Base-by-base conservation (phyloP, 345 rosid genomes). In the Raphanus sativus region DNA sequence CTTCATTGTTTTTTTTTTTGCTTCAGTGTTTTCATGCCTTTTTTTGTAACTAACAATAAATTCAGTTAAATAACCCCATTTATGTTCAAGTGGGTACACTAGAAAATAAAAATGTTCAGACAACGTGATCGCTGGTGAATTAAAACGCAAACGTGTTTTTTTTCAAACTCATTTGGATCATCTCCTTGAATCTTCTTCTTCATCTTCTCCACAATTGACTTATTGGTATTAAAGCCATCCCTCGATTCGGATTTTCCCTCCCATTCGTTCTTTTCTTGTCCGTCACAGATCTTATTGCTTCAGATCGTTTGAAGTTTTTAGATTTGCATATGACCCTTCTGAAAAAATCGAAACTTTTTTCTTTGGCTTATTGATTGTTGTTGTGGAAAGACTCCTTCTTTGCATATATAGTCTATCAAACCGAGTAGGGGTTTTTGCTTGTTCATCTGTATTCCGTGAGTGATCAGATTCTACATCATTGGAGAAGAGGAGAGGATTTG, bases 401-500 rank as follows among this genome's bases (percentile, higher is more conserved):
- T 62, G 68, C 68, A 16, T 63, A 16, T 63, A 15, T 64, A 64
- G 11, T 65, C n/a, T 8, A 68, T 48, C 40, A 62, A 55, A 24
- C 50, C 59, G 60, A 77, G 71, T 71, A 56, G 54, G 54, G 67
- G 58, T 5, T 33, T 65, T 77, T 71, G 61, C 61, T 58, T 58
- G 61, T 54, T 71, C 70, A 62, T 50, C 26, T 4, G 24, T 61
- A 9, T 56, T 24, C 65, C 13, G n/a, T 28, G 69, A 50, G 75
- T 48, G 70, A 62, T 50, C 71, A 60, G 61, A 24, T 21, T 61
- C 16, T 29, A 6, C 13, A 13, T 48, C 7, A 15, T 48, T 48
- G 54, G 54, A 48, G 54, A 48, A 2, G 50, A 48, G 54, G n/a
- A n/a, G n/a, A n/a, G 17, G 56, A 64, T 78, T 79, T 80, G 80